phyloP scores from a whole-genome alignment of 2,329 filamentous ascomycete genomes.

The Penicillium sp. region DNA sequence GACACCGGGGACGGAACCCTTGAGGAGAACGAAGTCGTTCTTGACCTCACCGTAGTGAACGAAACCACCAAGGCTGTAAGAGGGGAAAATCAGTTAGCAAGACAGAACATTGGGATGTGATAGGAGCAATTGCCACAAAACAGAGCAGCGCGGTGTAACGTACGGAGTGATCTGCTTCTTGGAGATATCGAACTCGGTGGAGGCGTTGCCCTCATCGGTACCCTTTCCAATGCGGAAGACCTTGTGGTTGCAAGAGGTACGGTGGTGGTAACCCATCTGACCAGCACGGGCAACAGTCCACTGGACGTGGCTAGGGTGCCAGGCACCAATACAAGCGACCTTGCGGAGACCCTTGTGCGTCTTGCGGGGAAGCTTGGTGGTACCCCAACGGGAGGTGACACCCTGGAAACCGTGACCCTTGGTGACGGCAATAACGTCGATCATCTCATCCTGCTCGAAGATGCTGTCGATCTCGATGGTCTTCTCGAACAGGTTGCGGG shows the following conservation, averaged over 20 bases:
- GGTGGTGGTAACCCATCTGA: conserved; percentile 99
- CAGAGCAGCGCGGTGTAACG: conserved; percentile 42
- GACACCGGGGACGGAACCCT: conserved; percentile 94
- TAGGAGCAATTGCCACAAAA: background rate
- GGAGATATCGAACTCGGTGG: conserved; percentile 92
- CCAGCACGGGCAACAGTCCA: conserved; percentile 99
- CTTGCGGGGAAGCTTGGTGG: conserved; percentile 99
- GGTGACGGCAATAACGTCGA: conserved; percentile 98
- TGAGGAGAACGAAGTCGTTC: conserved; percentile 97
- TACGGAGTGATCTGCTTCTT: conserved; percentile 99
- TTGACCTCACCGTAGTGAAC: conserved; percentile 99
- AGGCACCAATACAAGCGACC: conserved; percentile 99
- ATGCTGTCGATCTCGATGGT: conserved; percentile 84
- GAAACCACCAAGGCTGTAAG: conserved; percentile 85
- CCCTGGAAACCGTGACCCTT: conserved; percentile 98
- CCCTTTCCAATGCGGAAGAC: conserved; percentile 97
- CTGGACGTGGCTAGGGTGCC: conserved; percentile 99
- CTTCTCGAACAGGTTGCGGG: conserved; percentile 97
- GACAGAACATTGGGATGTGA: background rate
- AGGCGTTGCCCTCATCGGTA: conserved; percentile 81
- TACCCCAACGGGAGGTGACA: conserved; percentile 97
- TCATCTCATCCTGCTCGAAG: conserved; percentile 99
- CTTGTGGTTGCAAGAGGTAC: conserved; percentile 99
- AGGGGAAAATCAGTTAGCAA: conserved; percentile 29
- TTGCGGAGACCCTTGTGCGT: conserved; percentile 99